Conservation (phyloP, 352 stramenopile species). For the Globisporangium cederbergense region DNA sequence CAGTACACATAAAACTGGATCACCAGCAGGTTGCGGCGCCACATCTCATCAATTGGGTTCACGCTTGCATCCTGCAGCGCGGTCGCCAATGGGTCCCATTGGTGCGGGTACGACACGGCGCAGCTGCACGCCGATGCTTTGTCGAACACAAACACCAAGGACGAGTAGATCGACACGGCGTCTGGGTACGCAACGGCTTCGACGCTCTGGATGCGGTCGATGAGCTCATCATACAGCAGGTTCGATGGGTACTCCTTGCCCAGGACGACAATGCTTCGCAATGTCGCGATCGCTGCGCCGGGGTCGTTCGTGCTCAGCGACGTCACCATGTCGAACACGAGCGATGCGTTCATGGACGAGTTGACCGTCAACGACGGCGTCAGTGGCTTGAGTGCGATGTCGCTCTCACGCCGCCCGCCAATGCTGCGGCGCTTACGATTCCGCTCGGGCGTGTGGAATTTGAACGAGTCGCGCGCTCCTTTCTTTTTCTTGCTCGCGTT, state of each 20-base stretch:
- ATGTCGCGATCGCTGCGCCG: constrained; percentile 64
- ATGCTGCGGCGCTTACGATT: constrained; percentile 37
- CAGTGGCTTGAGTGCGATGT: constrained; percentile 43
- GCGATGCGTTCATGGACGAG: constrained; percentile 78
- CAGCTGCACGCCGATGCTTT: constrained; percentile 65
- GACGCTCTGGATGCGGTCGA: constrained; percentile 75
- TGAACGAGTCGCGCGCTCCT: neutral
- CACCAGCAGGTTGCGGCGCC: constrained; percentile 67
- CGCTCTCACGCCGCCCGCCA: constrained; percentile 10
- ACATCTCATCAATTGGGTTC: constrained; percentile 44
- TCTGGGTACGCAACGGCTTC: constrained; percentile 67
- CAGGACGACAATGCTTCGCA: constrained; percentile 79
- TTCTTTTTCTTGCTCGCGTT: constrained; percentile 7
- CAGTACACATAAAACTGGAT: constrained; percentile 83
- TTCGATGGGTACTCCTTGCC: constrained; percentile 82
- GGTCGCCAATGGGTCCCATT: constrained; percentile 61
- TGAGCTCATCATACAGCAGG: constrained; percentile 73
- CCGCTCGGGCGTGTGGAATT: constrained; percentile 13
- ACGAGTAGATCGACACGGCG: constrained; percentile 71
- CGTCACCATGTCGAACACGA: constrained; percentile 82
- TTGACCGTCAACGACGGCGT: constrained; percentile 54
- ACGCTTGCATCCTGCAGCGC: constrained; percentile 57
- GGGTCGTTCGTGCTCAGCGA: constrained; percentile 83
- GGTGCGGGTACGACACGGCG: constrained; percentile 55
- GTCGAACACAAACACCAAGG: constrained; percentile 82